phyloP scores from a whole-genome alignment of 371 early-diverging fungal genomes.

The Amoeboradix gromovi region DNA sequence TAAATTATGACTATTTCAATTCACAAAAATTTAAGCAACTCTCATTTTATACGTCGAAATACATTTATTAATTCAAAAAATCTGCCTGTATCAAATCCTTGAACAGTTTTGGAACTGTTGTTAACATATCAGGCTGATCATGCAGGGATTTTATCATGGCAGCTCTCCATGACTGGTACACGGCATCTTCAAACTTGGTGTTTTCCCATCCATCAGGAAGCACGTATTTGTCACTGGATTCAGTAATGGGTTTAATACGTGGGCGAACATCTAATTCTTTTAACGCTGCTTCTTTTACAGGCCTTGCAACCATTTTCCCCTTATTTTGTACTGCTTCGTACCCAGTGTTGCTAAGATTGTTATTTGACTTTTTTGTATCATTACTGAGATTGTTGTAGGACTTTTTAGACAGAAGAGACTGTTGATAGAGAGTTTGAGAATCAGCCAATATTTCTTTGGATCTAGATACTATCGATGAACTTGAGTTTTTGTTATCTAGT shows the following conservation, averaged over 20 bases:
- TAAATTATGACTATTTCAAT: too few relatives aligned
- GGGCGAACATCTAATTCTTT: not conserved
- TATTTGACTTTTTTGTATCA: not conserved
- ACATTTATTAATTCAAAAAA: too few relatives aligned
- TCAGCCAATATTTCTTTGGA: not conserved
- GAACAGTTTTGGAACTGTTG: not conserved
- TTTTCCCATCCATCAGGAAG: not conserved
- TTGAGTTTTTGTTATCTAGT: not conserved
- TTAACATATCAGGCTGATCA: not conserved
- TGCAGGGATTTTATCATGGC: not conserved
- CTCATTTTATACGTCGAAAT: too few relatives aligned
- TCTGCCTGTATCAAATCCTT: not conserved
- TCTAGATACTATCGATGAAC: not conserved
- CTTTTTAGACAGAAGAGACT: too few relatives aligned
- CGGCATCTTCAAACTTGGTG: not conserved
- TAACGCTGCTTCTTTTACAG: too few relatives aligned
- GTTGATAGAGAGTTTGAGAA: too few relatives aligned
- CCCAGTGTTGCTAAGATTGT: not conserved
- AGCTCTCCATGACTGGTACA: not conserved
- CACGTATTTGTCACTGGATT: not conserved
- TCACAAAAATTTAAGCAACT: too few relatives aligned
- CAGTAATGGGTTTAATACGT: not conserved
- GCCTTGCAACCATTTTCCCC: not conserved
- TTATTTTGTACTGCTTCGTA: not conserved
- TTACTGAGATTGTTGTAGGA: not conserved